phyloP scores from a whole-genome alignment of 768 basidiomycete genomes.

The Dioszegia aurantiaca region DNA sequence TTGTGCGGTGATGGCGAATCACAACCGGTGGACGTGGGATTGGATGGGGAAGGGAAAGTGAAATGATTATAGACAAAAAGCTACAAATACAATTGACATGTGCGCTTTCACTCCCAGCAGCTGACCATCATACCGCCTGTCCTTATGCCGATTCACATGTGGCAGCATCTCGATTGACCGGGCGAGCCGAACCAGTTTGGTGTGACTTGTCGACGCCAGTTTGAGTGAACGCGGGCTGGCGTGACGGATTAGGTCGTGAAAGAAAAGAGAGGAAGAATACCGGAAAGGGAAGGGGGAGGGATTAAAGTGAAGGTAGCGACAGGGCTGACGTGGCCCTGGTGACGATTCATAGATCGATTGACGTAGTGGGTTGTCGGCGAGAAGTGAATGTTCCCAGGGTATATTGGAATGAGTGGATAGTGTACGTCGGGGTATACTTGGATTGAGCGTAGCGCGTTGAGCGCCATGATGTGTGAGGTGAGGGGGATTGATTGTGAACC shows the following conservation, averaged over 20 bases:
- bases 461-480: neutral
- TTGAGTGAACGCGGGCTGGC: too few species aligned
- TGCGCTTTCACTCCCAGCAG: neutral
- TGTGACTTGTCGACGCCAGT: too few species aligned
- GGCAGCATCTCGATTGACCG: too few species aligned
- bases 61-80: neutral
- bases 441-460: neutral
- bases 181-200: too few species aligned
- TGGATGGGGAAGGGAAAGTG: neutral
- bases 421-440: constrained; percentile 10
- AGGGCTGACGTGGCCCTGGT: constrained; percentile 5
- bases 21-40: neutral
- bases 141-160: too few species aligned
- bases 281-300: neutral
- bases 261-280: too few species aligned
- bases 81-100: neutral
- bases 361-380: neutral
- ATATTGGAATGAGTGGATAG: neutral
- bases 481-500: too few species aligned
- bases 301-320: neutral
- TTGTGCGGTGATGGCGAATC: neutral
- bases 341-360: neutral
- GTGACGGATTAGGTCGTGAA: too few species aligned
- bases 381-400: constrained; percentile 10
- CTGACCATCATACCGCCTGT: too few species aligned